Evolutionary conservation across 805 yeast genomes (phyloP).

Genomic region (Pachysolen tannophilus): DNA sequence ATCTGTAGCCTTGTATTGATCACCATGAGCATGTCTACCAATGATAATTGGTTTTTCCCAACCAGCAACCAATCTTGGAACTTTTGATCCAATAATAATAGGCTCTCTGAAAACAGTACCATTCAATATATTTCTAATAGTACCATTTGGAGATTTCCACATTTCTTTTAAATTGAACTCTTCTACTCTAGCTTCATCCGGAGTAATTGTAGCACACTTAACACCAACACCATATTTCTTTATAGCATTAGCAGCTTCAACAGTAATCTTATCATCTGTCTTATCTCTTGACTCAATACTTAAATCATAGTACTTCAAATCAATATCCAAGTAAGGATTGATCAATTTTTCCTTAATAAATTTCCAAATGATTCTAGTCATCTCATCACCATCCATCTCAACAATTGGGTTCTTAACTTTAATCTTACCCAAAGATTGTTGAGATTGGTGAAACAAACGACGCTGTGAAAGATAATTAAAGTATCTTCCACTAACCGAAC

Average conservation of each 20-base stretch:
- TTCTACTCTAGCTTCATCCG: slow-evolving; percentile 72
- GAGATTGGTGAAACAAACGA: not conserved
- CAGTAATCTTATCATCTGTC: slow-evolving; percentile 67
- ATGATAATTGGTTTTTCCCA: slow-evolving; percentile 81
- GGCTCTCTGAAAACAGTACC: slow-evolving; percentile 86
- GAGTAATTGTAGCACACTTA: slow-evolving; percentile 82
- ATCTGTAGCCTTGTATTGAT: slow-evolving; percentile 79
- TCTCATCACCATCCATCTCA: slow-evolving; percentile 79
- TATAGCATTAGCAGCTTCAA: slow-evolving; percentile 72
- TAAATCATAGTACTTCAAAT: slow-evolving; percentile 69
- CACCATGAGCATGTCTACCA: slow-evolving; percentile 84
- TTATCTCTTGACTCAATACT: slow-evolving; percentile 61
- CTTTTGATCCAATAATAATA: slow-evolving; percentile 59
- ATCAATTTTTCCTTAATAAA: slow-evolving; percentile 62
- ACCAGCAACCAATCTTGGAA: slow-evolving; percentile 69
- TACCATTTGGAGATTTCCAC: slow-evolving; percentile 86
- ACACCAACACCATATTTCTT: slow-evolving; percentile 71
- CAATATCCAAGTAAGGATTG: slow-evolving; percentile 62
- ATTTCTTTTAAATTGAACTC: slow-evolving; percentile 68
- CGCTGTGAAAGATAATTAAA: too few species aligned
- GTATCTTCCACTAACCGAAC: too few species aligned
- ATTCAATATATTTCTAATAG: slow-evolving; percentile 71
- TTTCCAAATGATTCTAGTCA: slow-evolving; percentile 82
- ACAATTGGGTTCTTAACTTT: slow-evolving; percentile 68
- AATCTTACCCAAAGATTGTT: slow-evolving; percentile 37